Evolutionary conservation across 345 rosid genomes (phyloP), one percentile per base, ranked within the genome.

Genomic region (Citrus mangshanensis): DNA sequence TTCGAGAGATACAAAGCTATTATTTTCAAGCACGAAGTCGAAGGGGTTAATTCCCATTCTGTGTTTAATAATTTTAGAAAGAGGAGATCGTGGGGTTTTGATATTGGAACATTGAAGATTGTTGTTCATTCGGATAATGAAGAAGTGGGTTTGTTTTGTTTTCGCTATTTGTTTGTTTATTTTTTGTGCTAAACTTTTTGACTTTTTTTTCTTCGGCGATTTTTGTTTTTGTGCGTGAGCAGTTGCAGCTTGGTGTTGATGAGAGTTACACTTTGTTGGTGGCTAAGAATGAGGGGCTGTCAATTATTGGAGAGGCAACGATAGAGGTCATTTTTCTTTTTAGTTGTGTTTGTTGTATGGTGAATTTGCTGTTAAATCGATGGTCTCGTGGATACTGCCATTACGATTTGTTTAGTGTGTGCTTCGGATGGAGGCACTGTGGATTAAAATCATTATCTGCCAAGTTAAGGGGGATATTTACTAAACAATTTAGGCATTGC

Each of bases 1-100:
- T 96, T 96, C 63, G 91, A 88, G 10, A 88, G 99, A 68, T 96
- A 93, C 70, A 88, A 62, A 75, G 72, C 74, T 21, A 88, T 96
- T 69, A 88, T 94, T 68, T 96, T 96, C 81, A 87, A 85, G 80
- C 92, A 88, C 71, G 62, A 40, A 14, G 75, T 55, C 3, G 73
- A 16, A 35, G 78, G 75, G 51, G 76, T 77, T 81, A 54, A 18
- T 54, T 34, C 68, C 34, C 68, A 7, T 65, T 84, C 82, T 68
- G 70, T 70, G 49, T 84, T 84, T 74, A 68, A 75, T 42, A 70
- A 79, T 6, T 63, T 80, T 54, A 84, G 88, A 58, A 77, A 84
- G 51, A 84, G 66, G 62, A 74, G 80, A 78, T 82, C 87, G 60
- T 82, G 87, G 63, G 88, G 42, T 66, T 92, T 85, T 79, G 99